Evolutionary conservation across 1,284 basidiomycete genomes (phyloP).

Genomic region (Ceratobasidium sp.): DNA sequence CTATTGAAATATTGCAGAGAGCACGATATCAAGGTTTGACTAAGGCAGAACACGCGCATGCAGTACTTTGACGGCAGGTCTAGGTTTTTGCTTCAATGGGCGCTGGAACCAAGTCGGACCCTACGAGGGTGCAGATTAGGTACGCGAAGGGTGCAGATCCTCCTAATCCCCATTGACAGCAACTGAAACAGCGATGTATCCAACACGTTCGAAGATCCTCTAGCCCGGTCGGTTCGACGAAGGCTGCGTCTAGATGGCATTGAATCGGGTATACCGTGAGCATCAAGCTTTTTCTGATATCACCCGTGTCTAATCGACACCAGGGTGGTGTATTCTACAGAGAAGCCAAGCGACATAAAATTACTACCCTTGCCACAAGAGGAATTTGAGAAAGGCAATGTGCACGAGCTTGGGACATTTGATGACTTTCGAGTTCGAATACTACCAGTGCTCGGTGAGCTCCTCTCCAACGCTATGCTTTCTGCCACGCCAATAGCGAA

Average conservation of each 20-base stretch:
- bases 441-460: conserved; percentile 82
- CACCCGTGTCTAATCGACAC: neutral
- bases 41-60: too few relatives aligned
- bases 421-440: conserved; percentile 96
- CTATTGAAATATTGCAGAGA: conserved; percentile 86
- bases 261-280: conserved; percentile 77
- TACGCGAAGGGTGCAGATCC: conserved; percentile 50
- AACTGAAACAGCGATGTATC: conserved; percentile 80
- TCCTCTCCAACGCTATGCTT: conserved; percentile 47
- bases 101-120: conserved; percentile 95
- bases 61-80: conserved; percentile 4
- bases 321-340: conserved; percentile 94
- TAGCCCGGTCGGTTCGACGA: conserved; percentile 90
- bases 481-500: conserved; percentile 6
- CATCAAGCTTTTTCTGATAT: neutral
- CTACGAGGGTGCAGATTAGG: conserved; percentile 92
- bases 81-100: conserved; percentile 99
- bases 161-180: neutral
- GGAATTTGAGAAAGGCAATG: conserved; percentile 90
- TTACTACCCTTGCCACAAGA: conserved; percentile 92
- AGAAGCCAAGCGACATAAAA: conserved; percentile 89
- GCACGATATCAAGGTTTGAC: conserved; percentile 75
- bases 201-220: conserved; percentile 92
- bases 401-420: conserved; percentile 92
- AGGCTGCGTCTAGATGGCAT: conserved; percentile 81